A percentile compares a stretch with the other conserved stretches of the same genome.
phyloP scores from a whole-genome alignment of 768 basidiomycete genomes.

The Daedaleopsis nitida region DNA sequence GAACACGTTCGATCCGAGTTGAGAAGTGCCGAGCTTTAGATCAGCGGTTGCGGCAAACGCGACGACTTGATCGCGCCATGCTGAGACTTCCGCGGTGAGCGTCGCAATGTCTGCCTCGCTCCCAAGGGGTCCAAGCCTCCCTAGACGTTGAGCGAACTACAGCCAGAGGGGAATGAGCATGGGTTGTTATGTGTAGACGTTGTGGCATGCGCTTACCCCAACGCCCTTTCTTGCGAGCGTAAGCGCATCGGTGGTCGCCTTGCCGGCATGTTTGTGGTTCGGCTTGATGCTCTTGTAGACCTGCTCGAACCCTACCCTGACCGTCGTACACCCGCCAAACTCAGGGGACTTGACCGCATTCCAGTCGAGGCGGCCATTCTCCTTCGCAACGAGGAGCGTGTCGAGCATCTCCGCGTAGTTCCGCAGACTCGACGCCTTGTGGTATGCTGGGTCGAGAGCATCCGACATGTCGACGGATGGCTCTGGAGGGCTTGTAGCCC shows the following conservation, averaged over 20 bases:
- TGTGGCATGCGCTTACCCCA: background rate
- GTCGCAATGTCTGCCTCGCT: background rate
- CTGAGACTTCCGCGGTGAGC: background rate
- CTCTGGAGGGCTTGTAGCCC: background rate
- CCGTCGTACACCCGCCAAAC: background rate
- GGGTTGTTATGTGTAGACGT: background rate
- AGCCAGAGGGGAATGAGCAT: background rate
- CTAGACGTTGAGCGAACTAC: background rate
- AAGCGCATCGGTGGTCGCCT: background rate
- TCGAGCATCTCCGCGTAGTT: background rate
- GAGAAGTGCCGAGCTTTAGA: background rate
- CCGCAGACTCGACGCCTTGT: background rate
- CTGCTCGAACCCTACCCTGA: background rate
- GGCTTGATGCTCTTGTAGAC: background rate
- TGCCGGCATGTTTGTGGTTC: background rate
- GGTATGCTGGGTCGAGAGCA: background rate
- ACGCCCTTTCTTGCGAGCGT: background rate
- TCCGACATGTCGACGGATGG: background rate
- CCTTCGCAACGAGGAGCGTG: background rate
- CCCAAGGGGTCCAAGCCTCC: background rate
- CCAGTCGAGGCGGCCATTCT: background rate
- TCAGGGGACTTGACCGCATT: background rate
- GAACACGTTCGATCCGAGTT: constrained; percentile 1
- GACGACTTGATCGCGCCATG: background rate
- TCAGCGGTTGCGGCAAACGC: background rate